These are phyloP conservation scores for Beta vulgaris DNA, from an alignment of 148 eudicot species.

Conservation along the genomic window DNA sequence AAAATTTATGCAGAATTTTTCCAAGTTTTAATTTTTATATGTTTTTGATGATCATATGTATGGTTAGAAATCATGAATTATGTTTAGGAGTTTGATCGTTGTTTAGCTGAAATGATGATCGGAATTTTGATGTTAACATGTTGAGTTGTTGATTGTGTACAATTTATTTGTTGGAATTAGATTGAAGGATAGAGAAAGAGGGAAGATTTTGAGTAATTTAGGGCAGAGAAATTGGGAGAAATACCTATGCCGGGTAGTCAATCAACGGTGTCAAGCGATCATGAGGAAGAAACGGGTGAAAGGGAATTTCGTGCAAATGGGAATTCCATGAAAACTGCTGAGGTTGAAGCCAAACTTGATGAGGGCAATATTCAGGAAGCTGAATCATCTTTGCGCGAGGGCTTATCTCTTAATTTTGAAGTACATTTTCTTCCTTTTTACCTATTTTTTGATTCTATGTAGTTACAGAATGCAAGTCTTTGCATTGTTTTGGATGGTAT, in stretches of 20 bases:
- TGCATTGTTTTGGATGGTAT: not conserved
- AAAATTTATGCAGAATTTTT: not conserved
- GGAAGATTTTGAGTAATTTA: not conserved
- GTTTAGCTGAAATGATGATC: slow-evolving; percentile 12
- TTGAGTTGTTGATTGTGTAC: not conserved
- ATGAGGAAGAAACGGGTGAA: slow-evolving; percentile 45
- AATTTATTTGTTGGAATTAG: not conserved
- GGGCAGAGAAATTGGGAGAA: not conserved
- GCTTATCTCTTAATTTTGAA: slow-evolving; percentile 92
- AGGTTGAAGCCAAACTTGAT: slow-evolving; percentile 80
- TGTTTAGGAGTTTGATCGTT: too few relatives aligned
- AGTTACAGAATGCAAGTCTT: not conserved
- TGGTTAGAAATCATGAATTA: too few relatives aligned
- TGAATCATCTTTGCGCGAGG: slow-evolving; percentile 86
- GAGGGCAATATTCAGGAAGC: slow-evolving; percentile 88
- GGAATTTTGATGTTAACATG: not conserved
- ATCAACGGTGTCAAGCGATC: slow-evolving; percentile 33
- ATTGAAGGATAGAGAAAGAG: not conserved
- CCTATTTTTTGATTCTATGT: not conserved
- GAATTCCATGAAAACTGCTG: slow-evolving; percentile 55
- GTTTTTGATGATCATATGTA: not conserved
- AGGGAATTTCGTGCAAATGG: slow-evolving; percentile 79
- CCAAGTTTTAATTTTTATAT: not conserved
- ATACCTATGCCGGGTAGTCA: slow-evolving; percentile 46
- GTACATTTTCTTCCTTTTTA: slow-evolving; percentile 32